A percentile compares a stretch with the other conserved stretches of the same genome.
Conservation (phyloP, 1,284 basidiomycete genomes). For the Thelephora terrestris region DNA sequence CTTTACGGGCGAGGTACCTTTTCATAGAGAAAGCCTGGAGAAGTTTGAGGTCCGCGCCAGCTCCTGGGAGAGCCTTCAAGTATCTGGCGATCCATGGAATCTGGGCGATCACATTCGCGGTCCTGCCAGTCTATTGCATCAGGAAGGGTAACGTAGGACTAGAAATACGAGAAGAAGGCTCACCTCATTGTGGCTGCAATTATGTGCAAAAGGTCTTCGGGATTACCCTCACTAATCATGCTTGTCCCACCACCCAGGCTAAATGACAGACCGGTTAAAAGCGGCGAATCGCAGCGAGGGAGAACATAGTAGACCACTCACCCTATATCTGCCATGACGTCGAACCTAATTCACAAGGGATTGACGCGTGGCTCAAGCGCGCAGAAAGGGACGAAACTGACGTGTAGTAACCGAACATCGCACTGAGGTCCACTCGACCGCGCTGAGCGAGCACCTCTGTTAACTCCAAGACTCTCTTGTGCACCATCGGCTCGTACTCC, state of each 20-base stretch:
- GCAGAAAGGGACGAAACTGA: background rate
- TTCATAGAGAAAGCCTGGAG: background rate
- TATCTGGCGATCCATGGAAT: conserved; percentile 18
- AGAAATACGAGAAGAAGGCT: background rate
- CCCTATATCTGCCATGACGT: conserved; percentile 8
- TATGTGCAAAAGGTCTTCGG: conserved; percentile 8
- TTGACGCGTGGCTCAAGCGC: background rate
- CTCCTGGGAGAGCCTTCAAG: conserved; percentile 10
- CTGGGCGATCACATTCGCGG: conserved; percentile 10
- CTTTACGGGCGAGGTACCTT: background rate
- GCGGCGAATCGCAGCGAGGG: background rate
- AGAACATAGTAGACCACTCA: background rate
- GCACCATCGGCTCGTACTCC: conserved; percentile 9
- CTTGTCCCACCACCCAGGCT: conserved; percentile 9
- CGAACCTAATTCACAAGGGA: conserved; percentile 1
- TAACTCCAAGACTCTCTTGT: conserved; percentile 4
- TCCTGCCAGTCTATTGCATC: conserved; percentile 1
- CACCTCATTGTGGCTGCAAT: conserved; percentile 9
- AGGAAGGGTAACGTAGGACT: background rate
- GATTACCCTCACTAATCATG: conserved; percentile 7
- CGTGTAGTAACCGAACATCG: conserved; percentile 8
- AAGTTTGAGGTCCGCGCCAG: conserved; percentile 12
- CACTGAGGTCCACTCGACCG: conserved; percentile 3
- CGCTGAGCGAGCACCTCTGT: conserved; percentile 1
- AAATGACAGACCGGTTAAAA: background rate